Conservation (phyloP, 768 basidiomycete genomes). For the Tulasnella sp. region DNA sequence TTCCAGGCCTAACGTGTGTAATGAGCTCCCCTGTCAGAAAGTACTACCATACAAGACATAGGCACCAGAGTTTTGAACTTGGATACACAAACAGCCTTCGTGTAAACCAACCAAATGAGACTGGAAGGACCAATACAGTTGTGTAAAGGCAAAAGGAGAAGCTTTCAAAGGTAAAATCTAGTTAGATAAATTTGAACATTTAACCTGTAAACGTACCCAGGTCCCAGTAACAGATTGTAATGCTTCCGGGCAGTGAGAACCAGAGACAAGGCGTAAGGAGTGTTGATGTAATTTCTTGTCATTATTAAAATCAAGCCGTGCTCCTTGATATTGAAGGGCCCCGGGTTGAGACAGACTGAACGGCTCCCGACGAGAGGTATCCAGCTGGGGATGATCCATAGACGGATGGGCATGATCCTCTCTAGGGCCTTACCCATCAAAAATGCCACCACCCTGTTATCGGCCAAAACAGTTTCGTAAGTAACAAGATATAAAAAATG, state of each 20-base stretch:
- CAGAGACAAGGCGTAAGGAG: constrained; percentile 63
- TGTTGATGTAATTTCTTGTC: constrained; percentile 46
- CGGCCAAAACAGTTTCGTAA: constrained; percentile 17
- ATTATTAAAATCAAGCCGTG: constrained; percentile 89
- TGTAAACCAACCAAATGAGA: not conserved
- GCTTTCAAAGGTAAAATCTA: not conserved
- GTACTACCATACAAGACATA: not conserved
- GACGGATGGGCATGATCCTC: constrained; percentile 69
- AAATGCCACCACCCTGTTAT: constrained; percentile 68
- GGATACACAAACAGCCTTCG: constrained; percentile 27
- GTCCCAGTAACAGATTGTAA: constrained; percentile 53
- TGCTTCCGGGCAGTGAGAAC: constrained; percentile 69
- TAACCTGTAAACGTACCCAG: no score
- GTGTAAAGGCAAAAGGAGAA: not conserved
- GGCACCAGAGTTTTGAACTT: not conserved
- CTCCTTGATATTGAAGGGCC: constrained; percentile 96
- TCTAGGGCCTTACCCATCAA: constrained; percentile 84
- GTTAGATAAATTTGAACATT: no score
- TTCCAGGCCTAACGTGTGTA: constrained; percentile 96
- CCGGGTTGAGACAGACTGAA: constrained; percentile 77
- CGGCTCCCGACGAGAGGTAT: constrained; percentile 31
- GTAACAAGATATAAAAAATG: constrained; percentile 32
- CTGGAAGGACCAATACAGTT: not conserved
- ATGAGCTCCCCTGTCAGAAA: constrained; percentile 21
- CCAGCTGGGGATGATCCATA: constrained; percentile 39